Conservation (phyloP, 106 monocot genomes). For the Cymbidium sinense region DNA sequence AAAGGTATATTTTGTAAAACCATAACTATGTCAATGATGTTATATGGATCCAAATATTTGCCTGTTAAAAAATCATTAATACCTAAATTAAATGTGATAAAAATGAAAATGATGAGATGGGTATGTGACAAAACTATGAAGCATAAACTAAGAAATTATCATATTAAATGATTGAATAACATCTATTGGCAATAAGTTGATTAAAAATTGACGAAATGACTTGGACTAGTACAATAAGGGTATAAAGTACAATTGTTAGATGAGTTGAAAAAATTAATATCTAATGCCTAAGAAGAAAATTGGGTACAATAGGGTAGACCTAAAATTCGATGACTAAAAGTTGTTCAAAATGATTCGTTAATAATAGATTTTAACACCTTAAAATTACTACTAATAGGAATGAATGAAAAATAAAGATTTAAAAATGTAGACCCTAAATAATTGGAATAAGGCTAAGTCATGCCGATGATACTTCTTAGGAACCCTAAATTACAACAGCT, state of each 20-base stretch:
- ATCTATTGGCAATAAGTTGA: neutral
- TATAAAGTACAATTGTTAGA: neutral
- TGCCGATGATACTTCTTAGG: neutral
- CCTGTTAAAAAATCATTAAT: neutral
- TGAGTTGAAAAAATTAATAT: neutral
- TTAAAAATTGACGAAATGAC: neutral
- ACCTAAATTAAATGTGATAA: neutral
- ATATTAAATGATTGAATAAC: neutral
- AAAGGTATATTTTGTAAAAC: no score
- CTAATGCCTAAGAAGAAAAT: neutral
- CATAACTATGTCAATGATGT: neutral
- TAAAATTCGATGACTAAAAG: neutral
- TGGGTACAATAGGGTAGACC: neutral
- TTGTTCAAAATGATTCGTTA: neutral
- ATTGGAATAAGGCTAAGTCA: no score
- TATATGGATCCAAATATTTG: neutral
- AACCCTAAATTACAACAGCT: neutral
- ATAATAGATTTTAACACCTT: no score
- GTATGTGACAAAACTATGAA: neutral
- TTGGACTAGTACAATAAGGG: neutral
- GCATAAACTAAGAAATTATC: neutral
- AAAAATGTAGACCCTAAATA: neutral
- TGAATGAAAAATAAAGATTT: neutral
- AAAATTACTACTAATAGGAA: neutral
- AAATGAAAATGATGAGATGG: neutral